Evolutionary conservation across 139 green algal genomes (phyloP).

Genomic region (Chloropicon primus): DNA sequence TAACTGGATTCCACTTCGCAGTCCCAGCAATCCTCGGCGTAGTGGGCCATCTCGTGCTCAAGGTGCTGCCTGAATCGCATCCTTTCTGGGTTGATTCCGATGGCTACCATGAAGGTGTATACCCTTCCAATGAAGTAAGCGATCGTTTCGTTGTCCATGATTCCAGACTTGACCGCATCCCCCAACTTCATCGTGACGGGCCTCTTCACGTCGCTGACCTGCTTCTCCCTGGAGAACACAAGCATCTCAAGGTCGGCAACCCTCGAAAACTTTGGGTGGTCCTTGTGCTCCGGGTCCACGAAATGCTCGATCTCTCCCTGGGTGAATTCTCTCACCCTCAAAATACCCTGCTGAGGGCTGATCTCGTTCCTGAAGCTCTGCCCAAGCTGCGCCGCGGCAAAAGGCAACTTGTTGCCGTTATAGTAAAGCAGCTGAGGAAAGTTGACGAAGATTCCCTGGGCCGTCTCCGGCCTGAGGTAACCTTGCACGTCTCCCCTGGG

Average conservation of each 20-base stretch:
- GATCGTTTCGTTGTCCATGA: slow-evolving; percentile 96
- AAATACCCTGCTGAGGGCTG: slow-evolving; percentile 64
- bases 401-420: slow-evolving; percentile 94
- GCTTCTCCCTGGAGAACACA: slow-evolving; percentile 74
- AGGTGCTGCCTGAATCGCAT: slow-evolving; percentile 96
- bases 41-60: slow-evolving; percentile 84
- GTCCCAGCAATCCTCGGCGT: slow-evolving; percentile 94
- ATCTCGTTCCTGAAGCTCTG: slow-evolving; percentile 96
- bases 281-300: slow-evolving; percentile 82
- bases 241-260: slow-evolving; percentile 68
- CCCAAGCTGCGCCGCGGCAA: slow-evolving; percentile 88
- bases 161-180: slow-evolving; percentile 68
- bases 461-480: slow-evolving; percentile 54
- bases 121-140: slow-evolving; percentile 97
- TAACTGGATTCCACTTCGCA: slow-evolving; percentile 90
- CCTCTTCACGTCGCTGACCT: slow-evolving; percentile 79
- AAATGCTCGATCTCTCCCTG: slow-evolving; percentile 99
- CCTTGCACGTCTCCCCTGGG: slow-evolving; percentile 65
- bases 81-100: slow-evolving; percentile 68
- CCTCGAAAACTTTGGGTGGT: slow-evolving; percentile 76
- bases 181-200: slow-evolving; percentile 57
- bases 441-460: slow-evolving; percentile 52
- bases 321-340: slow-evolving; percentile 97
- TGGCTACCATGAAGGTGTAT: slow-evolving; percentile 73
- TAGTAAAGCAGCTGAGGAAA: slow-evolving; percentile 90